A percentile compares a stretch with the other conserved stretches of the same genome.
Conservation (phyloP, 176 grass and related monocot genomes). For the Bolboschoenus planiculmis region DNA sequence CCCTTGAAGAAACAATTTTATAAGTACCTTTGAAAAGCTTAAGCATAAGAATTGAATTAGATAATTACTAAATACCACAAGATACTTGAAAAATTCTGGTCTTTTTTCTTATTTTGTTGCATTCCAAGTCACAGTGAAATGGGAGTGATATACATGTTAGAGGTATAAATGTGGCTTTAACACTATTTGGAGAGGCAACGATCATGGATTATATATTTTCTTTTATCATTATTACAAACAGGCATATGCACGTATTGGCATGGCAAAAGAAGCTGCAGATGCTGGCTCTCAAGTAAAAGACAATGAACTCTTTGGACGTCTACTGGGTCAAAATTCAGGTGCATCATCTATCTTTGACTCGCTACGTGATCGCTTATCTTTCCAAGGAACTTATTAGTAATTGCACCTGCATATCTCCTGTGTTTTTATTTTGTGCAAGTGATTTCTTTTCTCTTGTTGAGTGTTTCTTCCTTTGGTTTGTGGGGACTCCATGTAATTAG, state of each 20-base stretch:
- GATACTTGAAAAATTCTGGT: background rate
- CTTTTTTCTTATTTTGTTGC: background rate
- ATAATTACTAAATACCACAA: background rate
- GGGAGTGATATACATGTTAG: background rate
- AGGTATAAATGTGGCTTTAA: background rate
- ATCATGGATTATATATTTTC: conserved; percentile 1
- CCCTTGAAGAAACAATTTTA: background rate
- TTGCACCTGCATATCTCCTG: background rate
- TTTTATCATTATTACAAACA: conserved; percentile 9
- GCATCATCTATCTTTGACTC: conserved; percentile 80
- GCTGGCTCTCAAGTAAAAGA: conserved; percentile 87
- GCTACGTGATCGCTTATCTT: conserved; percentile 71
- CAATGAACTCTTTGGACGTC: conserved; percentile 72
- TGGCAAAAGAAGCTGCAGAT: conserved; percentile 73
- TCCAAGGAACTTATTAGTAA: conserved; percentile 60
- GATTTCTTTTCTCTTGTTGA: background rate
- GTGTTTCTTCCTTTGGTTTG: background rate
- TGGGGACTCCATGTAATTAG: conserved; percentile 1
- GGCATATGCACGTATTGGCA: conserved; percentile 77
- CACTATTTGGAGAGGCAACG: background rate
- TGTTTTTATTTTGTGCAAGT: background rate
- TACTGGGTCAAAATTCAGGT: conserved; percentile 63
- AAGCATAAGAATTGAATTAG: background rate
- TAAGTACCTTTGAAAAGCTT: background rate
- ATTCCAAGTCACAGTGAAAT: background rate